These are phyloP conservation scores for Heterobasidion occidentale DNA, from an alignment of 1,284 basidiomycete species.

Conservation along the genomic window DNA sequence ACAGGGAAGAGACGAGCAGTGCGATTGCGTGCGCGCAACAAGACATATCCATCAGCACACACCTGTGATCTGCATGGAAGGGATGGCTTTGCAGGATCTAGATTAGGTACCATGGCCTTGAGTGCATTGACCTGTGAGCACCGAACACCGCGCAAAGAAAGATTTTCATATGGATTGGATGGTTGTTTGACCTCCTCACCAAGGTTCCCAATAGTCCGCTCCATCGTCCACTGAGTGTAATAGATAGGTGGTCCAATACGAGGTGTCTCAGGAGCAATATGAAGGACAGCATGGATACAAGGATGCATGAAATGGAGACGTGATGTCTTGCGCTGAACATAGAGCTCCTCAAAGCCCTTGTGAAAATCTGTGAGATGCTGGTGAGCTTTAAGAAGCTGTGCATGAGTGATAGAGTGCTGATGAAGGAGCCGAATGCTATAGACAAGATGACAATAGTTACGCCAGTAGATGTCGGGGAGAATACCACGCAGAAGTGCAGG, in stretches of 20 bases:
- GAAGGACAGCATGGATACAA: not conserved
- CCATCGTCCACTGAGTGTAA: slow-evolving; percentile 7
- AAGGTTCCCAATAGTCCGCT: slow-evolving; percentile 9
- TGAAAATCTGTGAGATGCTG: slow-evolving; percentile 3
- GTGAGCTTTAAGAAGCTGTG: slow-evolving; percentile 6
- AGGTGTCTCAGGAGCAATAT: not conserved
- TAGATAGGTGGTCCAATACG: not conserved
- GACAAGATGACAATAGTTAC: slow-evolving; percentile 13
- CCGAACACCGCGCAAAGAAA: slow-evolving; percentile 9
- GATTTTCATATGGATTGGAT: slow-evolving; percentile 15
- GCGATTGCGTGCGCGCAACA: slow-evolving; percentile 6
- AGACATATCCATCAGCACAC: slow-evolving; percentile 8
- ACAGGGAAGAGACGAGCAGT: not conserved
- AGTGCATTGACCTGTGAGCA: slow-evolving; percentile 12
- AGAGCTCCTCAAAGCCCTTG: not conserved
- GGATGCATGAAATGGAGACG: not conserved
- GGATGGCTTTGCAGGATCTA: not conserved
- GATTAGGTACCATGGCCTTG: slow-evolving; percentile 11
- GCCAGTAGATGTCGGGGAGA: slow-evolving; percentile 11
- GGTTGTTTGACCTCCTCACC: slow-evolving; percentile 11
- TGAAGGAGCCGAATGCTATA: slow-evolving; percentile 10
- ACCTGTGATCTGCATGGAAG: not conserved
- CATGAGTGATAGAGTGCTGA: slow-evolving; percentile 5
- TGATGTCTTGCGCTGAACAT: not conserved
- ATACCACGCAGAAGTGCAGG: slow-evolving; percentile 7